Evolutionary conservation across 2,329 filamentous ascomycete species (phyloP).

Genomic region (Ambrosiella cleistominuta): DNA sequence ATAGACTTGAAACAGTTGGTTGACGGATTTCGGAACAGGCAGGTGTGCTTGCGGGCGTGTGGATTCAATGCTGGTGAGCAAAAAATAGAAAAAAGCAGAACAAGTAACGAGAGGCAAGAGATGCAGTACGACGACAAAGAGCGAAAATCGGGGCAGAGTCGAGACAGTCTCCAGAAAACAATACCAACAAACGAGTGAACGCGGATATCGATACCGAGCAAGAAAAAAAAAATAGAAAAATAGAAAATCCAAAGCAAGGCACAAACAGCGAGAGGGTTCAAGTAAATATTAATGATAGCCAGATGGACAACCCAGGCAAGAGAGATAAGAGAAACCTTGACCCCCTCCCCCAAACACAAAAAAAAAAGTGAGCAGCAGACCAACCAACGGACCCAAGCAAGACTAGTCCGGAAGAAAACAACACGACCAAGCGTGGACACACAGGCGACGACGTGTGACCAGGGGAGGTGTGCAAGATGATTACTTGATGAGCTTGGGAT

Average conservation of each 20-base stretch:
- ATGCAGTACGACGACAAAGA: constrained; percentile 3
- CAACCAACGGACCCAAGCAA: background rate
- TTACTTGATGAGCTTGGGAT: background rate
- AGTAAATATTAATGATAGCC: background rate
- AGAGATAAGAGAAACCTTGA: background rate
- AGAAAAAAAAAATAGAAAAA: background rate
- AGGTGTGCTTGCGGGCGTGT: constrained; percentile 5
- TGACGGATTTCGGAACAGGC: background rate
- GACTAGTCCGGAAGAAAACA: background rate
- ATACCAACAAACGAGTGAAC: constrained; percentile 5
- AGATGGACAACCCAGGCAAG: background rate
- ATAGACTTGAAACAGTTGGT: background rate
- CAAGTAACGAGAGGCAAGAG: constrained; percentile 5
- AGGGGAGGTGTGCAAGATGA: background rate
- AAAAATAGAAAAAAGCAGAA: constrained; percentile 2
- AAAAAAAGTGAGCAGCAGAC: background rate
- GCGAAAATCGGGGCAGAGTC: background rate
- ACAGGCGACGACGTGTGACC: background rate
- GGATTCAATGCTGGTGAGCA: background rate
- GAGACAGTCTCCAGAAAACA: constrained; percentile 2
- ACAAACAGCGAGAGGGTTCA: background rate
- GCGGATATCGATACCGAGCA: background rate
- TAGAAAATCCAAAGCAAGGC: constrained; percentile 1
- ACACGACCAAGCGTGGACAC: constrained; percentile 3
- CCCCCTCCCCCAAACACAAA: background rate